These are phyloP conservation scores for Gossypium trilobum DNA, from an alignment of 441 rosid species.

Conservation along the genomic window DNA sequence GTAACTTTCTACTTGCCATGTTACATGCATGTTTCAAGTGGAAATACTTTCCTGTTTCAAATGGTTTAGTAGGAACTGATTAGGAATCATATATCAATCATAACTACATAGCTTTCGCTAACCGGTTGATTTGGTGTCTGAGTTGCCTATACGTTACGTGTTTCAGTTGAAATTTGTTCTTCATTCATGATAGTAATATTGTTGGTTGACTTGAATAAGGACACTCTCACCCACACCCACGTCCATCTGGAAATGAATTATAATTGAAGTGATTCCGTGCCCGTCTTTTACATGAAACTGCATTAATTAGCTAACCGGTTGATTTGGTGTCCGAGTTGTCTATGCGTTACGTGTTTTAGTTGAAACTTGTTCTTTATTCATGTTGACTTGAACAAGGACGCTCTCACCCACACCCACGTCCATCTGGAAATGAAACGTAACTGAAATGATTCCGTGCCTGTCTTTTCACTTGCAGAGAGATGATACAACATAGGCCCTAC, in stretches of 20 bases:
- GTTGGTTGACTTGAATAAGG: not conserved
- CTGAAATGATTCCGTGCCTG: constrained; percentile 5
- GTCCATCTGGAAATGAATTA: too few species aligned
- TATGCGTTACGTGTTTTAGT: not conserved
- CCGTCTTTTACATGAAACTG: not conserved
- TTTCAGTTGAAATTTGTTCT: not conserved
- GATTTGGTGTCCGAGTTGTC: not conserved
- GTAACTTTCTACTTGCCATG: not conserved
- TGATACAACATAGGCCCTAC: constrained; percentile 95
- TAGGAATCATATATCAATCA: not conserved
- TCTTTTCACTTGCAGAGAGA: constrained; percentile 53
- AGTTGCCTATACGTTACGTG: not conserved
- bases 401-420: not conserved
- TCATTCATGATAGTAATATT: not conserved
- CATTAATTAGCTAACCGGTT: not conserved
- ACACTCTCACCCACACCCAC: too few species aligned
- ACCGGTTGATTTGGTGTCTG: not conserved
- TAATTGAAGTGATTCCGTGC: too few species aligned
- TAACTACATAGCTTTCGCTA: not conserved
- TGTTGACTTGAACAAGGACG: not conserved
- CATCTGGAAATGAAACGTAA: not conserved
- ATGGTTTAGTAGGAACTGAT: not conserved
- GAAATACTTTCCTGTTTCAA: not conserved
- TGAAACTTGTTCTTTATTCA: not conserved
- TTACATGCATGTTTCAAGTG: not conserved